phyloP scores from a whole-genome alignment of 2,329 filamentous ascomycete species.

The Pseudofabraea citricarpa region DNA sequence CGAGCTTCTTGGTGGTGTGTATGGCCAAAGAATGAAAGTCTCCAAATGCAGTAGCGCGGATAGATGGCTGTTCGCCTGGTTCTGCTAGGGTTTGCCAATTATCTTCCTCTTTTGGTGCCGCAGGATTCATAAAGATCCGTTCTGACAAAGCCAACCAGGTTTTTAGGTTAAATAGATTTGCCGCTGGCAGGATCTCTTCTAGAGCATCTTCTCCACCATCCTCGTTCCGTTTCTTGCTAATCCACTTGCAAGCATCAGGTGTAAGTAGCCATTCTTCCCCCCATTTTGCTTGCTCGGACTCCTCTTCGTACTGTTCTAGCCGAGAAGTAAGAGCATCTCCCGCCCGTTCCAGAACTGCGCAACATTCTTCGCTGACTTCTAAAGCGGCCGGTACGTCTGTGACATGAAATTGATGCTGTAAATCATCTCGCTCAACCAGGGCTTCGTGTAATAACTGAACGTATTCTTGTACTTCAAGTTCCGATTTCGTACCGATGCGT shows the following conservation, averaged over 20 bases:
- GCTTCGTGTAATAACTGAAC: slow-evolving; percentile 52
- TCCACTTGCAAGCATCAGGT: slow-evolving; percentile 15
- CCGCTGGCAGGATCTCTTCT: slow-evolving; percentile 38
- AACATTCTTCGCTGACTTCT: slow-evolving; percentile 66
- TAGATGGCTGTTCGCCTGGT: slow-evolving; percentile 53
- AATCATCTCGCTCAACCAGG: slow-evolving; percentile 28
- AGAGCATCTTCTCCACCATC: slow-evolving; percentile 21
- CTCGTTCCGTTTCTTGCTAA: slow-evolving; percentile 16
- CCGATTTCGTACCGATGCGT: slow-evolving; percentile 65
- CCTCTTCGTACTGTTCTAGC: slow-evolving; percentile 59
- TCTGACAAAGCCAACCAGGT: slow-evolving; percentile 61
- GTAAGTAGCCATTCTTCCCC: slow-evolving; percentile 62
- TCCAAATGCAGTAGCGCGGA: slow-evolving; percentile 70
- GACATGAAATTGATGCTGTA: slow-evolving; percentile 30
- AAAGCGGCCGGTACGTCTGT: slow-evolving; percentile 65
- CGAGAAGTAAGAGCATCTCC: slow-evolving; percentile 61
- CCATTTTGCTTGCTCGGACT: slow-evolving; percentile 55
- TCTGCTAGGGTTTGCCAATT: slow-evolving; percentile 64
- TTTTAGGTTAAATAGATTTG: slow-evolving; percentile 51
- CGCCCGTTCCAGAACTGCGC: slow-evolving; percentile 58
- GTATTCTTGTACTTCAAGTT: slow-evolving; percentile 69
- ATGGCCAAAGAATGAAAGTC: slow-evolving; percentile 68
- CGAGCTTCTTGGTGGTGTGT: slow-evolving; percentile 64
- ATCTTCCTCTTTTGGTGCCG: slow-evolving; percentile 47
- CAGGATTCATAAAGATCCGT: slow-evolving; percentile 70